Conservation (phyloP, 2,329 filamentous ascomycete genomes). For the Clonostachys chloroleuca region DNA sequence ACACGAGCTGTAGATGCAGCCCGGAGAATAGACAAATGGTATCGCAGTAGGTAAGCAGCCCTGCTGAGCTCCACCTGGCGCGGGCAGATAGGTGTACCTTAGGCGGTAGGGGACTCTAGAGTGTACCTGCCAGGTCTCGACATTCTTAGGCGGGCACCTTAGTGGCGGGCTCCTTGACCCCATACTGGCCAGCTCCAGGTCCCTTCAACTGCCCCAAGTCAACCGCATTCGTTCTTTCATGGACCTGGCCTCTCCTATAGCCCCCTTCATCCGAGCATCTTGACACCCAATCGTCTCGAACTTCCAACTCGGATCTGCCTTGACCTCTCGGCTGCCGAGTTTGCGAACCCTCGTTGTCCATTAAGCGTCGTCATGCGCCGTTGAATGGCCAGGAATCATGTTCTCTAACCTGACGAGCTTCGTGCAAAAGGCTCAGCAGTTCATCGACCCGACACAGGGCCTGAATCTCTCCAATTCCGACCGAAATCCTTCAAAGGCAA, state of each 20-base stretch:
- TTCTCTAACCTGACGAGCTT: conserved; percentile 67
- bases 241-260: background rate
- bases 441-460: conserved; percentile 85
- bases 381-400: conserved; percentile 38
- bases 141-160: too few species aligned
- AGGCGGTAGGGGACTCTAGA: too few species aligned
- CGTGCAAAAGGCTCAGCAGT: conserved; percentile 91
- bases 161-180: too few species aligned
- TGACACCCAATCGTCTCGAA: background rate
- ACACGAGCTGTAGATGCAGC: too few species aligned
- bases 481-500: conserved; percentile 82
- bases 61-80: too few species aligned
- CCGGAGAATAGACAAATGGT: too few species aligned
- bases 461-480: conserved; percentile 69
- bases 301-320: conserved; percentile 1
- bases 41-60: too few species aligned
- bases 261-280: background rate
- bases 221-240: background rate
- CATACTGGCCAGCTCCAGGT: too few species aligned
- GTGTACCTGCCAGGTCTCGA: too few species aligned
- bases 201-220: background rate
- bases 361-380: conserved; percentile 28
- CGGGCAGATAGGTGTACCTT: too few species aligned
- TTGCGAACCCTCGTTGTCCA: background rate
- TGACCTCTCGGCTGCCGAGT: conserved; percentile 6